A percentile compares a stretch with the other conserved stretches of the same genome.
Evolutionary conservation across 2,329 filamentous ascomycete species (phyloP).

Genomic region (Aspergillus carbonarius): DNA sequence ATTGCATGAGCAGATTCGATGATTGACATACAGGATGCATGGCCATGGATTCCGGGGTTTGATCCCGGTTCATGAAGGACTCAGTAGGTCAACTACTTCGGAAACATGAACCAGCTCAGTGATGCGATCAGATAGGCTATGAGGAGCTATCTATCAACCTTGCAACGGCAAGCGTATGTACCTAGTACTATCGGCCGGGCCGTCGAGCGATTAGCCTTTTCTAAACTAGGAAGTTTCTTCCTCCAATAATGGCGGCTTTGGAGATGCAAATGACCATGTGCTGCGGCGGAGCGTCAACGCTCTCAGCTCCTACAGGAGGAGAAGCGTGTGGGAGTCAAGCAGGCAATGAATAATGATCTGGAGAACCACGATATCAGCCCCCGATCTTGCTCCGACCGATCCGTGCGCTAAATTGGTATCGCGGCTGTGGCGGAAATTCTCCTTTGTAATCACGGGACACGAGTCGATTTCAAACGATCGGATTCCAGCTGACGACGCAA

Average conservation of each 20-base stretch:
- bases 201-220: conserved; percentile 10
- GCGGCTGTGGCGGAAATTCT: conserved; percentile 21
- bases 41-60: no score
- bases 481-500: conserved; percentile 15
- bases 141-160: conserved; percentile 12
- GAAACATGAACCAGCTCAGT: not conserved
- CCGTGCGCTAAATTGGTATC: conserved; percentile 11
- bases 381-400: conserved; percentile 6
- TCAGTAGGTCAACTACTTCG: not conserved
- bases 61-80: no score
- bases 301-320: conserved; percentile 1
- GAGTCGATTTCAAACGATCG: not conserved
- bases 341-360: not conserved
- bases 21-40: no score
- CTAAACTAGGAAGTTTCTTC: conserved; percentile 7
- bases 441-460: not conserved
- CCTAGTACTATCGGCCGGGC: not conserved
- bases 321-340: not conserved
- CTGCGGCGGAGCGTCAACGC: not conserved
- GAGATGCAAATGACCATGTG: conserved; percentile 11
- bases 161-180: not conserved
- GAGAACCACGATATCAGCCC: not conserved
- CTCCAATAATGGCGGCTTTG: conserved; percentile 12
- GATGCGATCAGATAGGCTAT: conserved; percentile 15
- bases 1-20: not conserved